Percentiles rank a stretch among this genome's conserved stretches.
These are phyloP conservation scores for Ceratocystiopsis sp. DNA, from an alignment of 2,329 filamentous ascomycete species.

Conservation along the genomic window DNA sequence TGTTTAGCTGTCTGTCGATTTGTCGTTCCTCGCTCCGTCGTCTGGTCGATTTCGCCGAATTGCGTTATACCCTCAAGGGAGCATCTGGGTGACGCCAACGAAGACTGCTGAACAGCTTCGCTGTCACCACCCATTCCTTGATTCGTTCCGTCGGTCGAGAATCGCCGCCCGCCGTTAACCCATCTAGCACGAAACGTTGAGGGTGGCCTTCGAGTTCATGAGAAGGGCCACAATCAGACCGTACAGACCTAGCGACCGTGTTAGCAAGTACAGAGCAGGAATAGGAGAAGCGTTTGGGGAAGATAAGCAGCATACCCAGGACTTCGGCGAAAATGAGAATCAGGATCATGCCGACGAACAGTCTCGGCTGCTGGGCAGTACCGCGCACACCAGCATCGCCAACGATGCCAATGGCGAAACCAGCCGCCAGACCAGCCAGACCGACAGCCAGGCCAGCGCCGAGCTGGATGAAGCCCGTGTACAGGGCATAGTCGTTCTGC, in stretches of 20 bases:
- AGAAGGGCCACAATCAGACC: conserved; percentile 96
- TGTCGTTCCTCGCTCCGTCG: no score
- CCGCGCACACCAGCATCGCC: conserved; percentile 80
- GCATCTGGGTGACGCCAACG: no score
- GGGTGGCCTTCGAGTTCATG: conserved; percentile 89
- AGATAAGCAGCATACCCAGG: conserved; percentile 49
- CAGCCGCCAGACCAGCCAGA: conserved; percentile 67
- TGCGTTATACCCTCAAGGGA: no score
- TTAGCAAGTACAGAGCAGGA: conserved; percentile 3
- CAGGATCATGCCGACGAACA: conserved; percentile 95
- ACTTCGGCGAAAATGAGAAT: conserved; percentile 99
- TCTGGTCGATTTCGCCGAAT: no score
- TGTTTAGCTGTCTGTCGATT: no score
- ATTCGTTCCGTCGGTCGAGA: no score
- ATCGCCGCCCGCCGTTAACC: no score
- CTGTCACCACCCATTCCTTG: no score
- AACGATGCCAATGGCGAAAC: conserved; percentile 76
- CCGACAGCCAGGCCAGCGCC: conserved; percentile 70
- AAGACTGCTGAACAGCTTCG: no score
- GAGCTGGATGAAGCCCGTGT: conserved; percentile 72
- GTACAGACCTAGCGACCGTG: conserved; percentile 60
- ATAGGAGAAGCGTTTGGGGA: background rate
- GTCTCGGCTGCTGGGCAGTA: conserved; percentile 66
- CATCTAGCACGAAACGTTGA: conserved; percentile 44
- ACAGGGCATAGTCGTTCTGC: conserved; percentile 51